Evolutionary conservation across 192 early-diverging fungal genomes (phyloP).

Genomic region (Funneliformis geosporum): DNA sequence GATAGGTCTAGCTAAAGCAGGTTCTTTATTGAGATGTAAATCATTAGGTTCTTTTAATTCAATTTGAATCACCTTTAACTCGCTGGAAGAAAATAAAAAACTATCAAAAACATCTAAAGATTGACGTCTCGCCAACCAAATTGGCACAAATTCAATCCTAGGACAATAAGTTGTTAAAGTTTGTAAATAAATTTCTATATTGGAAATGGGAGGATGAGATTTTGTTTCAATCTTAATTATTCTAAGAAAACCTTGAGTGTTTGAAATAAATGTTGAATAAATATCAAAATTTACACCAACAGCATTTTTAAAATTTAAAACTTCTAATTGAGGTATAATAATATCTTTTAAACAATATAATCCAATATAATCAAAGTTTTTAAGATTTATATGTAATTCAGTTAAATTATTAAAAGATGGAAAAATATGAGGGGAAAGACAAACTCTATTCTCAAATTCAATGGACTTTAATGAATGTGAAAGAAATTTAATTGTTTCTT

Average conservation of each 20-base stretch:
- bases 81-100: neutral
- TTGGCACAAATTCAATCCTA: neutral
- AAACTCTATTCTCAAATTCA: neutral
- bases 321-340: neutral
- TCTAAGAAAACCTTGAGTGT: neutral
- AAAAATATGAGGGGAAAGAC: neutral
- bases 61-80: neutral
- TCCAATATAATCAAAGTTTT: neutral
- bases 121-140: neutral
- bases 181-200: neutral
- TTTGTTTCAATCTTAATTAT: neutral
- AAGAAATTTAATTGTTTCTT: neutral
- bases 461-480: neutral
- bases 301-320: neutral
- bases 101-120: neutral
- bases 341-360: conserved; percentile 1
- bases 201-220: neutral
- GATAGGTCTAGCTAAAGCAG: neutral
- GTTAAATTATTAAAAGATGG: neutral
- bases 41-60: neutral
- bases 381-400: neutral
- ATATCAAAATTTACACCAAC: neutral
- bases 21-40: neutral
- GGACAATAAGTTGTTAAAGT: neutral
- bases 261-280: neutral